Base-by-base conservation (phyloP, 305 asterid species). In the Vinca major region DNA sequence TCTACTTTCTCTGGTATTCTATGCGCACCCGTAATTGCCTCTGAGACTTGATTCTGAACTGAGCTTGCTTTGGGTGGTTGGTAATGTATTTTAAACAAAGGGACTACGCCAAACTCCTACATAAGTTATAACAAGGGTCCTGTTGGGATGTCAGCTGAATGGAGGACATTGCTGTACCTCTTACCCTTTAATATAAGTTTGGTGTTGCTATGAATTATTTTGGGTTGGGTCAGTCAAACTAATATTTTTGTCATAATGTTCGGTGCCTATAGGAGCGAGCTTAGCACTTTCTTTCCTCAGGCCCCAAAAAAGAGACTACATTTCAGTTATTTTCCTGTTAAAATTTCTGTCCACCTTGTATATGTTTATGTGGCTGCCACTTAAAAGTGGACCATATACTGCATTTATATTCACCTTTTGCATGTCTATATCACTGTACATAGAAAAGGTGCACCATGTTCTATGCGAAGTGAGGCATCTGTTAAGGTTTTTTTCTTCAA, bases 21-120 rank as follows among this genome's bases (percentile, higher is more conserved):
- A 58, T 8, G 11, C 19, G 62, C 63, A 67, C 16, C 21, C 17
- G 51, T 17, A 65, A 13, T 20, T 53, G 33, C 33, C 62, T 37
- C 17, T 66, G 4, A 4, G 58, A 62, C 33, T 37, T 39, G 62
- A 19, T 50, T n/a, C 51, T 40, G 47, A 36, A 43, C 5, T 19
- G 10, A 63, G 62, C 64, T 55, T 68, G 53, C 56, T 44, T 68
- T 55, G 16, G 7, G 44, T 68, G 7, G 44, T 68, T 12, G 63
- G 14, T 56, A 3, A 45, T 40, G 16, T 21, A 45, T 41, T n/a
- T 66, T 14, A 36, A 40, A 10, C 11, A 19, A 4, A 17, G 6
- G 21, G 40, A 2, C 47, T 61, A 61, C 37, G 19, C 20, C 13
- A 52, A 52, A 53, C 41, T 52, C 52, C 45, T 53, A 51, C n/a